Evolutionary conservation across 306 rosid species (phyloP).

Genomic region (Erythrophleum fordii): DNA sequence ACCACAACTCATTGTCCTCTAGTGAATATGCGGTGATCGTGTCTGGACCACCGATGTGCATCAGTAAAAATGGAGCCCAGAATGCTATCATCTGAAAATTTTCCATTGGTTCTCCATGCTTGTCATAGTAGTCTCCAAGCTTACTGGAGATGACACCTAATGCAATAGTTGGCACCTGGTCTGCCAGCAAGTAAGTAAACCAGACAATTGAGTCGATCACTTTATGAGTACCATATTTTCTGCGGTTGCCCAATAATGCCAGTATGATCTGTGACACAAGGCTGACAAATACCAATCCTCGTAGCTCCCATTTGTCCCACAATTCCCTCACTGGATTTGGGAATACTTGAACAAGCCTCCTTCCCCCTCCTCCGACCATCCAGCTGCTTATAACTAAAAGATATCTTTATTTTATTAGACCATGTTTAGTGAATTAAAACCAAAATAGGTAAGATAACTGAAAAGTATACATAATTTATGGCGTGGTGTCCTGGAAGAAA

Average conservation of each 20-base stretch:
- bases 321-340: background rate
- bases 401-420: background rate
- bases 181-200: background rate
- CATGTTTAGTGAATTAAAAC: too few relatives aligned
- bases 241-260: background rate
- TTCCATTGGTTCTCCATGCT: background rate
- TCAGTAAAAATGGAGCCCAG: background rate
- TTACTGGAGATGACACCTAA: conserved; percentile 1
- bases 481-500: too few relatives aligned
- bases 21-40: background rate
- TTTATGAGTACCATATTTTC: background rate
- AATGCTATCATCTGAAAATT: background rate
- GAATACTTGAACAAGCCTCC: background rate
- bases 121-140: background rate
- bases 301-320: conserved; percentile 1
- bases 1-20: conserved; percentile 22
- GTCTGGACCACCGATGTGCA: conserved; percentile 24
- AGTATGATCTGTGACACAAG: background rate
- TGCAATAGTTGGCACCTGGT: background rate
- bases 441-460: too few relatives aligned
- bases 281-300: background rate
- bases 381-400: background rate
- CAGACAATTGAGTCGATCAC: background rate
- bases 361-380: background rate
- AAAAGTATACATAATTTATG: too few relatives aligned